Percentiles rank a stretch among this genome's conserved stretches.
phyloP scores from a whole-genome alignment of 2,329 filamentous ascomycete genomes.

The Penicillium sp. region DNA sequence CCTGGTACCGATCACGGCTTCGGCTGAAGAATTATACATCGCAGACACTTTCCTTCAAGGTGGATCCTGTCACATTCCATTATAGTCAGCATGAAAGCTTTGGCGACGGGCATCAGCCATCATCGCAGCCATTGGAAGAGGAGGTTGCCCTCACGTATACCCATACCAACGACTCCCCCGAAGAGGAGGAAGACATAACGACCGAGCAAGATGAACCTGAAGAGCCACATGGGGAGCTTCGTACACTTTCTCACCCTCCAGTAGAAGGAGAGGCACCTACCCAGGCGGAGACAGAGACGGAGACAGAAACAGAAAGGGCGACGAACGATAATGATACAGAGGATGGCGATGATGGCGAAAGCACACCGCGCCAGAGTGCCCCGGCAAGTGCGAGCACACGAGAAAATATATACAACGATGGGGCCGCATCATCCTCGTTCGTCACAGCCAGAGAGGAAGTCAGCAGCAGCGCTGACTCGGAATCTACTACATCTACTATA shows the following conservation, averaged over 20 bases:
- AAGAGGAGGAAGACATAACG: constrained; percentile 10
- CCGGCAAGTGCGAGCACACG: constrained; percentile 5
- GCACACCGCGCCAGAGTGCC: constrained; percentile 14
- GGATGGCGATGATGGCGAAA: constrained; percentile 5
- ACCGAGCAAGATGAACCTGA: constrained; percentile 13
- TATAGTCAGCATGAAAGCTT: constrained; percentile 39
- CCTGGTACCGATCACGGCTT: constrained; percentile 58
- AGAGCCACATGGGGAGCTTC: constrained; percentile 19
- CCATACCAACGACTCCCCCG: constrained; percentile 13
- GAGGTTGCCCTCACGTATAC: constrained; percentile 18
- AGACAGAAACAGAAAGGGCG: not conserved
- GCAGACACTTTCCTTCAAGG: constrained; percentile 53
- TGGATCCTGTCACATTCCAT: constrained; percentile 46
- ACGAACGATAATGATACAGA: not conserved
- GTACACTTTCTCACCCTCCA: constrained; percentile 25
- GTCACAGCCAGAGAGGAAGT: constrained; percentile 33
- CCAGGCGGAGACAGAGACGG: not conserved
- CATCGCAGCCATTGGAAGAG: constrained; percentile 12
- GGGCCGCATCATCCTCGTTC: constrained; percentile 28
- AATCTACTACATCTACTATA: constrained; percentile 14
- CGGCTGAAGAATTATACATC: constrained; percentile 50
- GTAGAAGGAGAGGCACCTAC: constrained; percentile 15
- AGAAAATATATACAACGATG: constrained; percentile 12
- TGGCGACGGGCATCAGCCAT: constrained; percentile 22
- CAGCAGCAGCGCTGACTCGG: constrained; percentile 16